Percentiles rank a stretch among this genome's conserved stretches.
Evolutionary conservation across 1,139 yeast species (phyloP).

Genomic region (Pneumocystis canis): DNA sequence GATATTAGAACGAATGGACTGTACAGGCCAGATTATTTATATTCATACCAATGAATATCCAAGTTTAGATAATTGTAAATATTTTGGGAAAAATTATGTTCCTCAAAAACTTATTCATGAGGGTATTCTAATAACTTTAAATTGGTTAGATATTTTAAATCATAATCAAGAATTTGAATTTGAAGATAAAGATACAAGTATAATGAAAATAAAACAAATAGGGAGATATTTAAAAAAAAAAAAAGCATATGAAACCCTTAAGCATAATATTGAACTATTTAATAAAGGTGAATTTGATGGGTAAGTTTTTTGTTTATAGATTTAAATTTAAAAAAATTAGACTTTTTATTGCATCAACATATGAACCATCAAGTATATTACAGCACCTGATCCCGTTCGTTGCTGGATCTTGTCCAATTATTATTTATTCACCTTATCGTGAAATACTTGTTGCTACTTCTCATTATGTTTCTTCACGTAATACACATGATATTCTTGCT

Average conservation of each 20-base stretch:
- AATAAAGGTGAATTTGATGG: conserved; percentile 58
- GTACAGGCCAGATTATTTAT: conserved; percentile 56
- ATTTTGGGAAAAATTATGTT: conserved; percentile 28
- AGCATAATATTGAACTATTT: conserved; percentile 36
- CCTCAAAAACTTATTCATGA: conserved; percentile 37
- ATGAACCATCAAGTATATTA: conserved; percentile 52
- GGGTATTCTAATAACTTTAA: conserved; percentile 49
- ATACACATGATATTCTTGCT: conserved; percentile 59
- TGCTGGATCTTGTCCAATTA: conserved; percentile 82
- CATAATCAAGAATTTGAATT: conserved; percentile 44
- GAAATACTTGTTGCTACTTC: conserved; percentile 64
- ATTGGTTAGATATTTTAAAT: conserved; percentile 65
- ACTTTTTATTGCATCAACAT: conserved; percentile 53
- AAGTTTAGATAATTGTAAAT: conserved; percentile 54
- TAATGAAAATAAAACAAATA: conserved; percentile 44
- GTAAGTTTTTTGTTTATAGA: conserved; percentile 10
- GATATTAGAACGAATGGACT: conserved; percentile 78
- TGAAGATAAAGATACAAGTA: conserved; percentile 34
- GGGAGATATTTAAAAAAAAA: conserved; percentile 55
- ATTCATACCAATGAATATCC: conserved; percentile 90
- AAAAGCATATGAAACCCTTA: conserved; percentile 37
- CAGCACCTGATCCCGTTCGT: conserved; percentile 47
- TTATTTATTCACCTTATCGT: conserved; percentile 65
- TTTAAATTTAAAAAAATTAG: not conserved
- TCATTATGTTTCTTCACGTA: conserved; percentile 37